Conservation (phyloP, 768 basidiomycete species). For the Dacryopinax spathularia region DNA sequence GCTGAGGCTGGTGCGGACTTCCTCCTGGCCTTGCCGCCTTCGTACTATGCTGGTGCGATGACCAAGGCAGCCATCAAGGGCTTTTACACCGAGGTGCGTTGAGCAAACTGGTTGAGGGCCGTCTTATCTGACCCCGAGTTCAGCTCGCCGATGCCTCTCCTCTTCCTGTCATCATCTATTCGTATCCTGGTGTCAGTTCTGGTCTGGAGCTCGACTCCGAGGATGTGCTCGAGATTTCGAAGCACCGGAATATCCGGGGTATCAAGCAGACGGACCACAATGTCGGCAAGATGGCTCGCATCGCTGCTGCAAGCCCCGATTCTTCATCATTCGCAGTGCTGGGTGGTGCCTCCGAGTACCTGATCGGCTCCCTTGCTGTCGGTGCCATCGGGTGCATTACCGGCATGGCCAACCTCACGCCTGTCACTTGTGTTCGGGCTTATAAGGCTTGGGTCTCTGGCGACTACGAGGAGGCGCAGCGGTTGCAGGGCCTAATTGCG, state of each 20-base stretch:
- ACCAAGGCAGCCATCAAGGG: constrained; percentile 17
- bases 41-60: constrained; percentile 19
- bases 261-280: constrained; percentile 27
- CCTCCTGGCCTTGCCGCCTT: constrained; percentile 24
- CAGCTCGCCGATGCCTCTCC: constrained; percentile 22
- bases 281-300: constrained; percentile 23
- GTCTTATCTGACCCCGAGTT: background rate
- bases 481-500: background rate
- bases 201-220: constrained; percentile 25
- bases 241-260: constrained; percentile 25
- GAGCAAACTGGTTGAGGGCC: background rate
- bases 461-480: background rate
- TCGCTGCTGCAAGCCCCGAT: constrained; percentile 11
- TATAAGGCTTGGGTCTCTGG: background rate
- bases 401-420: constrained; percentile 3
- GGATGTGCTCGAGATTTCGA: constrained; percentile 20
- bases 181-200: constrained; percentile 22
- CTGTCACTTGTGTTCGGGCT: background rate
- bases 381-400: background rate
- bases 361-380: constrained; percentile 1
- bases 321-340: constrained; percentile 10
- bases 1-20: constrained; percentile 27
- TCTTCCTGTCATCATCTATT: constrained; percentile 23
- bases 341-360: constrained; percentile 15
- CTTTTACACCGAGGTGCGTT: constrained; percentile 21